Percentiles rank a stretch among this genome's conserved stretches.
Conservation (phyloP, 768 basidiomycete genomes). For the Psilocybe cubensis region DNA sequence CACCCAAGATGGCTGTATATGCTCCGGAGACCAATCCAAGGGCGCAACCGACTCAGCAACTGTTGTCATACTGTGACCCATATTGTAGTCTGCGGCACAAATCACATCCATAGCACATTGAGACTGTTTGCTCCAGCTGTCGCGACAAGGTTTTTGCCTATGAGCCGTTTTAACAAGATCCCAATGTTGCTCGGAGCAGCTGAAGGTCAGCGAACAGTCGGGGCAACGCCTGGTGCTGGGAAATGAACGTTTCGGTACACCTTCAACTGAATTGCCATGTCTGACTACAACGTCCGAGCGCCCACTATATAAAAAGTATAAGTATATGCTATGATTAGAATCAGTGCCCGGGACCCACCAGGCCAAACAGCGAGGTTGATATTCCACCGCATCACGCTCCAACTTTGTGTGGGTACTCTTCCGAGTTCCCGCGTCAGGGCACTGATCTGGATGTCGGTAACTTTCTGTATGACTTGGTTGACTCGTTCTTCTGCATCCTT, state of each 20-base stretch:
- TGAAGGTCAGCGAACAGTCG: constrained; percentile 27
- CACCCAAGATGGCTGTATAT: constrained; percentile 24
- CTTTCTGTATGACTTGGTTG: background rate
- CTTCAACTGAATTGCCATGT: background rate
- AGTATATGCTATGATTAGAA: background rate
- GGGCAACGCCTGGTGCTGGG: constrained; percentile 18
- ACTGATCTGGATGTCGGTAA: background rate
- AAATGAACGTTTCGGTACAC: no score
- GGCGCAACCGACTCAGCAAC: constrained; percentile 3
- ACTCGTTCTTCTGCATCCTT: background rate
- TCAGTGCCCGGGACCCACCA: background rate
- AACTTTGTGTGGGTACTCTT: background rate
- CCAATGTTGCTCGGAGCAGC: constrained; percentile 30
- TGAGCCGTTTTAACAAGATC: constrained; percentile 17
- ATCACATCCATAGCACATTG: constrained; percentile 31
- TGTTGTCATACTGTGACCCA: constrained; percentile 11
- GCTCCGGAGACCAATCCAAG: constrained; percentile 32
- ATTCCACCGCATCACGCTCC: background rate
- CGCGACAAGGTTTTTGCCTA: constrained; percentile 16
- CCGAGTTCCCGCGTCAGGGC: background rate
- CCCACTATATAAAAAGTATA: background rate
- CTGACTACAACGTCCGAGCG: background rate
- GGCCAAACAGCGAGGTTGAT: background rate
- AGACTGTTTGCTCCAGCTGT: constrained; percentile 22
- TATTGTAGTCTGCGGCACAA: constrained; percentile 19